phyloP scores from a whole-genome alignment of 768 basidiomycete genomes.

The Boletus sp. region DNA sequence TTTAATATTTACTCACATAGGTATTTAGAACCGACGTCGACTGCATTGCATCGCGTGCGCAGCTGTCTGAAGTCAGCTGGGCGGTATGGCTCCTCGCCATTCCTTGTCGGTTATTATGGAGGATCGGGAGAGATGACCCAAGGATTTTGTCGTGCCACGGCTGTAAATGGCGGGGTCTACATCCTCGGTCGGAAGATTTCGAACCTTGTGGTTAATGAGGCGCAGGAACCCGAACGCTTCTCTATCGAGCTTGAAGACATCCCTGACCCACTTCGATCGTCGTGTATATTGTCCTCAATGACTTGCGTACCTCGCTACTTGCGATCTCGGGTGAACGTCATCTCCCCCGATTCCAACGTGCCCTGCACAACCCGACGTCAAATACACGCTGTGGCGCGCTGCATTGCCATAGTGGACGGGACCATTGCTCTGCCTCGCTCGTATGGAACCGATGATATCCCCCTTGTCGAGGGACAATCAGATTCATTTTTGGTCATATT shows the following conservation, averaged over 20 bases:
- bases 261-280: constrained; percentile 54
- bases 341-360: constrained; percentile 6
- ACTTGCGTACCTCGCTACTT: constrained; percentile 34
- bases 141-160: constrained; percentile 85
- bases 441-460: constrained; percentile 22
- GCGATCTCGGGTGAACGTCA: constrained; percentile 16
- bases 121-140: constrained; percentile 90
- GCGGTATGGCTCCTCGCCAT: constrained; percentile 84
- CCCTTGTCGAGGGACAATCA: constrained; percentile 20
- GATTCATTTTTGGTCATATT: constrained; percentile 76
- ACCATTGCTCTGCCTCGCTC: constrained; percentile 26
- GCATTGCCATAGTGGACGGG: constrained; percentile 50
- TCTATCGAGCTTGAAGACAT: constrained; percentile 56
- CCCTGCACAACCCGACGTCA: not conserved
- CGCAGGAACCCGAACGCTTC: constrained; percentile 30
- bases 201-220: constrained; percentile 31
- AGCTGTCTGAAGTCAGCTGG: constrained; percentile 77
- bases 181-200: constrained; percentile 53
- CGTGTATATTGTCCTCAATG: constrained; percentile 53
- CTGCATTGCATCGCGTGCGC: constrained; percentile 67
- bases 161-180: constrained; percentile 75
- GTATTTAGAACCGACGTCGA: constrained; percentile 59
- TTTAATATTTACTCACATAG: constrained; percentile 4
- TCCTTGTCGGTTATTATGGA: constrained; percentile 94
- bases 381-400: constrained; percentile 38